Evolutionary conservation across 345 rosid genomes (phyloP), one percentile per base, ranked within the genome.

Genomic region (Salix dunnii): DNA sequence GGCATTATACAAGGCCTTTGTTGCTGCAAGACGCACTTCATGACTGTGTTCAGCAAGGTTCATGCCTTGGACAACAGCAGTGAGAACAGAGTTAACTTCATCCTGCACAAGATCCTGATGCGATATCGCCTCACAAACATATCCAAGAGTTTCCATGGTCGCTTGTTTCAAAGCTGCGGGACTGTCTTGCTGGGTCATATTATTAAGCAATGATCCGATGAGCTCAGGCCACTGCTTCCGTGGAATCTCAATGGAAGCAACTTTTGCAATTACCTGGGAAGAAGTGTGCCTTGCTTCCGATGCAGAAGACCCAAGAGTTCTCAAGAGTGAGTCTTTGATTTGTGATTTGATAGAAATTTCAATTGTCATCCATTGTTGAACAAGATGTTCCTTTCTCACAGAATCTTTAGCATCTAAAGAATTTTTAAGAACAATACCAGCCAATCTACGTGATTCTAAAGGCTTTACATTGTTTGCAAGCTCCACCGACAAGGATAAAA

Each of bases 31-130:
- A 63, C 97, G 90, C 46, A 96, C 94, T 68, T 92, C 97, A 48
- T 85, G 86, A 61, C 88, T 81, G 73, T 89, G 88, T 82, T 87
- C 97, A 71, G 92, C 80, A 80, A 81, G 89, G 82, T 84, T 93
- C 99, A 96, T 93, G 78, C 99, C 99, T 79, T 96, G 98, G 68
- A 96, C 99, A 67, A 96, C 97, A 51, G 98, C 97, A 67, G 98
- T 96, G 55, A 96, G 98, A 69, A 96, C 91, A 27, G 90, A 84
- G 76, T 93, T 96, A 71, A 96, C 98, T 80, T 96, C 97, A 60
- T 92, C 95, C 80, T 93, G 98, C 74, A 82, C 89, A 38, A 96
- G 94, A 83, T 92, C 97, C 72, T 93, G 82, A 78, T 90, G 90
- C 3, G 97, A 92, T 68, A 96, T 91, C 82, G 89, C 98, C 82